Percentiles rank a stretch among this genome's conserved stretches.
phyloP scores from a whole-genome alignment of 257 asterid genomes.

The Ballota nigra region DNA sequence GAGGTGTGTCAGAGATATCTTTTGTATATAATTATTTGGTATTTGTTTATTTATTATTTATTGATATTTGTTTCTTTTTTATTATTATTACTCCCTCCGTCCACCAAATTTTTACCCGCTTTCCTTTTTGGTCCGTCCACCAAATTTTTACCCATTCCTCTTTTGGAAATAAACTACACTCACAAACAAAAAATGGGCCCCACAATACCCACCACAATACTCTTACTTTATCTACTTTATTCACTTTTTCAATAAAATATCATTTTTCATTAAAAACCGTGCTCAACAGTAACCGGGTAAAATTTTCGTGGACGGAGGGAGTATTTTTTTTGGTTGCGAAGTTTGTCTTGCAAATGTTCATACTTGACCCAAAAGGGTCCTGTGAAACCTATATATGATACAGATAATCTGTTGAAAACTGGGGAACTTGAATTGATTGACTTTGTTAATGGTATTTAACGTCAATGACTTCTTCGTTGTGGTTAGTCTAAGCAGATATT shows the following conservation, averaged over 20 bases:
- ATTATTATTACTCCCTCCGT: too few relatives aligned
- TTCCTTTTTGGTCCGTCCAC: too few relatives aligned
- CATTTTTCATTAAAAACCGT: too few relatives aligned
- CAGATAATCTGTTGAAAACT: neutral
- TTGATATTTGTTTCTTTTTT: neutral
- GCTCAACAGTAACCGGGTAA: too few relatives aligned
- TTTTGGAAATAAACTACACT: too few relatives aligned
- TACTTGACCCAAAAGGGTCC: neutral
- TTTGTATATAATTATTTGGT: constrained; percentile 16
- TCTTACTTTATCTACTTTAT: too few relatives aligned
- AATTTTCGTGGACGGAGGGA: too few relatives aligned
- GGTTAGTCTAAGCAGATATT: neutral
- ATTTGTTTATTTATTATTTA: neutral
- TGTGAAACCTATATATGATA: neutral
- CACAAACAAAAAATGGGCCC: too few relatives aligned
- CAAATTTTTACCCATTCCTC: too few relatives aligned
- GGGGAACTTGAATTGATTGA: constrained; percentile 6
- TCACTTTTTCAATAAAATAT: too few relatives aligned
- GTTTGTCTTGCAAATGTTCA: constrained; percentile 8
- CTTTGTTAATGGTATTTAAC: neutral
- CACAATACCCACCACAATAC: too few relatives aligned
- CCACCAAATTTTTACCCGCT: too few relatives aligned
- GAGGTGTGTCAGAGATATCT: constrained; percentile 59
- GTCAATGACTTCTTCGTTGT: neutral
- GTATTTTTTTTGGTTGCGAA: neutral